Evolutionary conservation across 1,284 basidiomycete species (phyloP).

Genomic region (Rhodotorula mucilaginosa): DNA sequence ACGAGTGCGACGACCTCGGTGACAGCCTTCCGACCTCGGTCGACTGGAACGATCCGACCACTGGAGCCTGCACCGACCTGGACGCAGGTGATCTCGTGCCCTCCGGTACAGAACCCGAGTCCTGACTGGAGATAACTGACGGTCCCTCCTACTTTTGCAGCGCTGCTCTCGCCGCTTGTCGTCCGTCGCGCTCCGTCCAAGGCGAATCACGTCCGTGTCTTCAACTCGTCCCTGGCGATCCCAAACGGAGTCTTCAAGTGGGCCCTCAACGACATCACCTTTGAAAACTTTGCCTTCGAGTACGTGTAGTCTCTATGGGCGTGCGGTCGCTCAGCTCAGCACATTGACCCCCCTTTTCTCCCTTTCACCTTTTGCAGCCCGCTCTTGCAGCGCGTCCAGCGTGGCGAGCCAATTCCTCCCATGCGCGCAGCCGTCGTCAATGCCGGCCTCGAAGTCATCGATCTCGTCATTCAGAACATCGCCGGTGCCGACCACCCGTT

Average conservation of each 20-base stretch:
- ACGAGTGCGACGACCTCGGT: constrained; percentile 12
- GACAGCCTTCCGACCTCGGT: constrained; percentile 24
- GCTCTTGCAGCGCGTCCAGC: constrained; percentile 41
- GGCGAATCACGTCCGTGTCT: constrained; percentile 29
- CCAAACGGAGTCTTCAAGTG: constrained; percentile 29
- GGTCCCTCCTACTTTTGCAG: neutral
- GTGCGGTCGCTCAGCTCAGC: neutral
- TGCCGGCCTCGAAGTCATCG: constrained; percentile 38
- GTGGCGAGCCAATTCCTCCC: constrained; percentile 36
- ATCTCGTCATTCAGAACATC: constrained; percentile 48
- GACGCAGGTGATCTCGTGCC: constrained; percentile 33
- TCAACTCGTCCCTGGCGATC: constrained; percentile 36
- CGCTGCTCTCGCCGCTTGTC: constrained; percentile 42
- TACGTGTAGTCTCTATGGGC: neutral
- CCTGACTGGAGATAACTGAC: neutral
- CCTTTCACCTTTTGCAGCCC: constrained; percentile 44
- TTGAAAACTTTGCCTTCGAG: constrained; percentile 19
- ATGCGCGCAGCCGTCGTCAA: constrained; percentile 28
- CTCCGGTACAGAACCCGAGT: neutral
- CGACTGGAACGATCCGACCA: constrained; percentile 39
- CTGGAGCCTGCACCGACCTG: constrained; percentile 34
- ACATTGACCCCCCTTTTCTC: neutral
- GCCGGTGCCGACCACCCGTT: constrained; percentile 48
- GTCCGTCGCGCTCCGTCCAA: constrained; percentile 35
- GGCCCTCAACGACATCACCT: constrained; percentile 45